A percentile compares a stretch with the other conserved stretches of the same genome.
phyloP scores from a whole-genome alignment of 1,284 basidiomycete genomes.

The Schizopora paradoxa region DNA sequence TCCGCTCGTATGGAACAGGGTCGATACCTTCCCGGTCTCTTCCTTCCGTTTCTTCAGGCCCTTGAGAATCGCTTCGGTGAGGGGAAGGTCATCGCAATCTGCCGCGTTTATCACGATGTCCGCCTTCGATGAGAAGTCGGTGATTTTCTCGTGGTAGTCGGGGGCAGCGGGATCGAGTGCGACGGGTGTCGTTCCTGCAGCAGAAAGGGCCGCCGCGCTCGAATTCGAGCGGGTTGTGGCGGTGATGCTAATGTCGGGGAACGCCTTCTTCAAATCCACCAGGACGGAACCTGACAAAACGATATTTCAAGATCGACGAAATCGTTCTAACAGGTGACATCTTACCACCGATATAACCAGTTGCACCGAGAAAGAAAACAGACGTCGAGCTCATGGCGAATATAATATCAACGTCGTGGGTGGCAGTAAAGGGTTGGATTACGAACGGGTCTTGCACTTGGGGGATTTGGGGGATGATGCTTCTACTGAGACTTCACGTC shows the following conservation, averaged over 20 bases:
- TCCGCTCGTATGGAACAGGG: constrained; percentile 19
- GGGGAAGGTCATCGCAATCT: constrained; percentile 17
- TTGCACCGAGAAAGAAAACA: constrained; percentile 9
- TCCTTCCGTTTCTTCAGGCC: constrained; percentile 19
- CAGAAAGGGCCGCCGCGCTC: constrained; percentile 1
- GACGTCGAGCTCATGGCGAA: too few species aligned
- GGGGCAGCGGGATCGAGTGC: too few species aligned
- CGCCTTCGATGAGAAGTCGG: constrained; percentile 14
- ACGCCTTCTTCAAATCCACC: constrained; percentile 4
- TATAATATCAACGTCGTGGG: too few species aligned
- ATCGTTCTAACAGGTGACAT: neutral
- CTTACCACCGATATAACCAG: constrained; percentile 11
- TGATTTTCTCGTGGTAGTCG: constrained; percentile 17
- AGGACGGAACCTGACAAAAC: constrained; percentile 1
- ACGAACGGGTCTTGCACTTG: too few species aligned
- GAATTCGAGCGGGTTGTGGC: constrained; percentile 4
- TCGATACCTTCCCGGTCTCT: constrained; percentile 8
- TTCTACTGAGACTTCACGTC: too few species aligned
- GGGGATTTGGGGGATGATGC: too few species aligned
- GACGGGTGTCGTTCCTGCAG: constrained; percentile 9
- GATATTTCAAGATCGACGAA: neutral
- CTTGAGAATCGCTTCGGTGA: constrained; percentile 18
- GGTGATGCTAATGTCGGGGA: constrained; percentile 2
- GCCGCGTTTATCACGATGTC: constrained; percentile 21
- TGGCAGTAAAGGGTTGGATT: too few species aligned